phyloP scores from a whole-genome alignment of 371 early-diverging fungal species.

The Mortierella sp. region DNA sequence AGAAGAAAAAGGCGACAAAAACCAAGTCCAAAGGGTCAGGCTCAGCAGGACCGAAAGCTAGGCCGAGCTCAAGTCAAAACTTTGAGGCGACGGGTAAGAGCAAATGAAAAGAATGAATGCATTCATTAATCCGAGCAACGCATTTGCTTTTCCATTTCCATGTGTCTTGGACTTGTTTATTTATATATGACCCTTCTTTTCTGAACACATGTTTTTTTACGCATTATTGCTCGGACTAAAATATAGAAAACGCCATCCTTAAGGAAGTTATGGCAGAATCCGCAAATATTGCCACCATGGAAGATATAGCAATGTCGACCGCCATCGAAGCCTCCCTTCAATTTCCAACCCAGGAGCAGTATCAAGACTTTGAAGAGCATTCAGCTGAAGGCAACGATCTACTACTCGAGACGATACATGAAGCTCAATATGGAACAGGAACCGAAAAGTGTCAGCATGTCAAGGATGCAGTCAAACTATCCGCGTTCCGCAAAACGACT shows the following conservation, averaged over 20 bases:
- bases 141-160: too few species aligned
- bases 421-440: constrained; percentile 6
- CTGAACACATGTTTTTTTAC: not conserved
- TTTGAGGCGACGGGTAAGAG: not conserved
- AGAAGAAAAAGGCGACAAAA: constrained; percentile 27
- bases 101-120: not conserved
- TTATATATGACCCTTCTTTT: too few species aligned
- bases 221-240: not conserved
- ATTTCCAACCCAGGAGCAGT: not conserved
- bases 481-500: constrained; percentile 16
- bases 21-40: constrained; percentile 13
- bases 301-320: constrained; percentile 19
- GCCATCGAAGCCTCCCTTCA: constrained; percentile 28
- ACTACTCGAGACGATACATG: constrained; percentile 2
- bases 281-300: constrained; percentile 8
- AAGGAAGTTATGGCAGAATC: constrained; percentile 18
- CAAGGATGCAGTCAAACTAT: constrained; percentile 34
- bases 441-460: constrained; percentile 38
- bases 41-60: not conserved
- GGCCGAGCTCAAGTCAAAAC: not conserved
- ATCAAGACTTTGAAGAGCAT: not conserved
- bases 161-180: too few species aligned
- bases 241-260: constrained; percentile 28
- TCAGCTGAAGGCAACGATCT: not conserved
- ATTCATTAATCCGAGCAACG: not conserved